Conservation (phyloP, 225 moss, liverwort and hornwort species). For the Marchantia paleacea region DNA sequence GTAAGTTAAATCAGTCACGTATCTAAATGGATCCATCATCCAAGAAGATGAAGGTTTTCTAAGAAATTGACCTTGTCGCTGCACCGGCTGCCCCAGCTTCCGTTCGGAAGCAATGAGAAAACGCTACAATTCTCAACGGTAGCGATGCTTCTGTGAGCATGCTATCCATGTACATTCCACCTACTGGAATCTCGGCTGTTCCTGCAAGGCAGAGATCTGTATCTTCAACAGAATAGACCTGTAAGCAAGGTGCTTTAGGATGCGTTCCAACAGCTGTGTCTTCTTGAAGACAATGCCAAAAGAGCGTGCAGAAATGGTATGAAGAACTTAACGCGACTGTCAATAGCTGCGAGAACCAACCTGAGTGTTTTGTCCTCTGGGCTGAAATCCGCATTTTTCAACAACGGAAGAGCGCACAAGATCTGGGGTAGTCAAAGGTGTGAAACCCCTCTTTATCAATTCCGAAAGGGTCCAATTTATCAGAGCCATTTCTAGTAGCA, state of each 20-base stretch:
- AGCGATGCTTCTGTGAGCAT: constrained; percentile 69
- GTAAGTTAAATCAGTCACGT: neutral
- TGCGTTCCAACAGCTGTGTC: neutral
- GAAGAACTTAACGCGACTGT: neutral
- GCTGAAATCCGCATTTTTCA: constrained; percentile 98
- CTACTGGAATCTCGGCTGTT: constrained; percentile 93
- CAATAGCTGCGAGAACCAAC: constrained; percentile 26
- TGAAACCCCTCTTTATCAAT: constrained; percentile 70
- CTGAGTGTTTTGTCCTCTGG: constrained; percentile 95
- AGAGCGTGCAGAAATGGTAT: neutral
- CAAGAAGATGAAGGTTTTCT: neutral
- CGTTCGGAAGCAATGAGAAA: constrained; percentile 97
- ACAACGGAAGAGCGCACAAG: constrained; percentile 82
- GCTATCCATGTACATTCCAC: constrained; percentile 88
- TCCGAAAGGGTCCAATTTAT: constrained; percentile 90
- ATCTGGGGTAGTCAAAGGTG: constrained; percentile 87
- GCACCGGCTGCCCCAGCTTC: constrained; percentile 99
- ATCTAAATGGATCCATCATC: neutral
- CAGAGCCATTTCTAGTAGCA: constrained; percentile 92
- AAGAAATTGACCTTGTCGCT: constrained; percentile 63
- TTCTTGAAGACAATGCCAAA: neutral
- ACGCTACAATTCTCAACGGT: constrained; percentile 84
- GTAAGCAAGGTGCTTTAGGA: constrained; percentile 23
- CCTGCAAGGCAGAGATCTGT: constrained; percentile 97
- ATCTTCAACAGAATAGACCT: constrained; percentile 96